Conservation (phyloP, 2,329 filamentous ascomycete species). For the Penicillium occitanis region DNA sequence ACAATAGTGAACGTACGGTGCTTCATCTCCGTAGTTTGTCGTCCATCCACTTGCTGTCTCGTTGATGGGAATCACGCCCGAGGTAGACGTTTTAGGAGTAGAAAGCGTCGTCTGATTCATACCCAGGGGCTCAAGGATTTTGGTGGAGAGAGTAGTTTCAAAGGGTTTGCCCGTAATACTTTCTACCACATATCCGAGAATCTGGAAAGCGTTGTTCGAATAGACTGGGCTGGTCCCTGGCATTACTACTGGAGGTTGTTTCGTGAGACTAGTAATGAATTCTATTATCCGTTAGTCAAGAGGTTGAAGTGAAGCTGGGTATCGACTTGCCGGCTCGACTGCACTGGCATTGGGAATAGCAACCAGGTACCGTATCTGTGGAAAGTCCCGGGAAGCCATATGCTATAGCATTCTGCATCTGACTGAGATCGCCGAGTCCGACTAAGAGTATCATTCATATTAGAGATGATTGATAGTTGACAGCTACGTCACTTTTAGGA, state of each 20-base stretch:
- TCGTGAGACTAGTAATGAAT: neutral
- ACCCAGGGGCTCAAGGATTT: neutral
- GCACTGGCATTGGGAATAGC: neutral
- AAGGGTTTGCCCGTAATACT: constrained; percentile 33
- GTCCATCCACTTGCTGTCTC: neutral
- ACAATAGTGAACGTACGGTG: neutral
- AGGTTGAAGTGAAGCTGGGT: neutral
- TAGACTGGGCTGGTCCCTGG: constrained; percentile 40
- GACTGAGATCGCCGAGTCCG: neutral
- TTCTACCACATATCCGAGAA: constrained; percentile 42
- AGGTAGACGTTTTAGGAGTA: neutral
- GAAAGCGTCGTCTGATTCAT: neutral
- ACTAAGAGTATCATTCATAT: neutral
- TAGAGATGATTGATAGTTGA: neutral
- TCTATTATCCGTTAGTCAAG: neutral
- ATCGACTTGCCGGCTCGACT: neutral
- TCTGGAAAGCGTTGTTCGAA: constrained; percentile 41
- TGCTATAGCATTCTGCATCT: neutral
- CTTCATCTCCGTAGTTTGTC: neutral
- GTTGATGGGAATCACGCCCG: neutral
- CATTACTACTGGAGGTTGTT: neutral
- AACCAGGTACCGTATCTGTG: neutral
- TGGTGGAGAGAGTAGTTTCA: constrained; percentile 25
- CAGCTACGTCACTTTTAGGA: constrained; percentile 17
- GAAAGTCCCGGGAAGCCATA: neutral